Base-by-base conservation (phyloP, 371 early-diverging fungal species). In the Mucor velutinosus region DNA sequence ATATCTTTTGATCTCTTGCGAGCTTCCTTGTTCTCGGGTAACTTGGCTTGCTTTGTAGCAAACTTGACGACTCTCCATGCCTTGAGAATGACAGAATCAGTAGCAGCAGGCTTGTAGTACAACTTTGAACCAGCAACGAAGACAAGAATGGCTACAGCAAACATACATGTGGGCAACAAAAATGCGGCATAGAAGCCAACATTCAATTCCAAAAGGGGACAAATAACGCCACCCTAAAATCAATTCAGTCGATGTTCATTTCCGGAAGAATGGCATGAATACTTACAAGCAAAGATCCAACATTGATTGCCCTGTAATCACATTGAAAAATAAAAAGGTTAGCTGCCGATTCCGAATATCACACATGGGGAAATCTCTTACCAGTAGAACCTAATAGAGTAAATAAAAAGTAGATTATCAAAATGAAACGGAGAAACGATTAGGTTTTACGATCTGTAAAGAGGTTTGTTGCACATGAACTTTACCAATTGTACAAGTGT, bases 381-480 rank as follows among this genome's bases (percentile, higher is more conserved):
- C 37, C 92, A 90, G 76, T 94, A 95, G 70, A 94, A 94, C 74
- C 74, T 77, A 68, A 58, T n/a, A 30, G 12, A 45, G 43, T 30
- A 66, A 66, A 47, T 21, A 41, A 11, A 33, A 62, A 47, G 7
- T 33, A 56, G 61, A 66, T 65, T 65, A 57, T 62, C 60, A 51
- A 60, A 53, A 66, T 41, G 39, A 66, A 61, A 61, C 58, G 59
- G 53, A 61, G 49, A 58, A 39, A 25, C 12, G 41, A 14, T 66
- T 30, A 35, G 53, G 23, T 53, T 53, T 23, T 53, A 14, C 53
- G 27, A 53, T 27, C 27, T 15, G n/a, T 8, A 23, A 21, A n/a
- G 8, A 49, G 1, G 21, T 53, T 53, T 27, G 45, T 45, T 5
- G 45, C 19, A 45, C 45, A 45, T 19, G 7, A 25, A 5, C 19